Conservation (phyloP, 768 basidiomycete species). For the Scleroderma citrinum region DNA sequence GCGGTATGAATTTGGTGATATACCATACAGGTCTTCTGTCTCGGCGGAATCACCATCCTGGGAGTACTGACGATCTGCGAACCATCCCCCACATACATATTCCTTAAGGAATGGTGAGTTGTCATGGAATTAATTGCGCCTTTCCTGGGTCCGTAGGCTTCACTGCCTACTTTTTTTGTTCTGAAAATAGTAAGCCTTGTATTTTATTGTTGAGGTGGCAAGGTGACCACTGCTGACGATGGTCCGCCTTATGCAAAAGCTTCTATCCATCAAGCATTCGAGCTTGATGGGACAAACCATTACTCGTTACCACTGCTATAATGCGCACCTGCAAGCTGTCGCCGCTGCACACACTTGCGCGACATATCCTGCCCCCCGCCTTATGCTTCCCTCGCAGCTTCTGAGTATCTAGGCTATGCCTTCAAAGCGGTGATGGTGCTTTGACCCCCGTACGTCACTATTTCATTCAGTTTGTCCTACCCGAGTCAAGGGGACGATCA, state of each 20-base stretch:
- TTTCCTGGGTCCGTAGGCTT: neutral
- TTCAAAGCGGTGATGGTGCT: slow-evolving; percentile 17
- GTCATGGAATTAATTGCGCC: neutral
- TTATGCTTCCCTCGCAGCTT: slow-evolving; percentile 1
- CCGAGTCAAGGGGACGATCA: neutral
- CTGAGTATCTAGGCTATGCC: slow-evolving; percentile 15
- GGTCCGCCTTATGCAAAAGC: neutral
- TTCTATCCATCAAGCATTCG: neutral
- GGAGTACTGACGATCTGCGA: neutral
- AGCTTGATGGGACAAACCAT: neutral
- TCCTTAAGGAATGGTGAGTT: neutral
- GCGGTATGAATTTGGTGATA: too few species aligned
- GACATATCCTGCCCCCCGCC: too few species aligned
- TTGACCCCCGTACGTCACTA: slow-evolving; percentile 11
- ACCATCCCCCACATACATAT: neutral
- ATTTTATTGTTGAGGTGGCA: slow-evolving; percentile 6
- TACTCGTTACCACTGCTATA: neutral
- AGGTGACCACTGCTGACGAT: neutral
- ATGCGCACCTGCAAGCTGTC: neutral
- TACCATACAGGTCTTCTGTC: neutral
- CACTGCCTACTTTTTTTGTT: slow-evolving; percentile 4
- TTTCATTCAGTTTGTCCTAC: slow-evolving; percentile 10
- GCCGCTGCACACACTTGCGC: neutral
- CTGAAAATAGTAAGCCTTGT: slow-evolving; percentile 22
- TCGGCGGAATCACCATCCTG: neutral